Evolutionary conservation across 805 yeast species (phyloP).

Genomic region (Clavispora vitiphila): DNA sequence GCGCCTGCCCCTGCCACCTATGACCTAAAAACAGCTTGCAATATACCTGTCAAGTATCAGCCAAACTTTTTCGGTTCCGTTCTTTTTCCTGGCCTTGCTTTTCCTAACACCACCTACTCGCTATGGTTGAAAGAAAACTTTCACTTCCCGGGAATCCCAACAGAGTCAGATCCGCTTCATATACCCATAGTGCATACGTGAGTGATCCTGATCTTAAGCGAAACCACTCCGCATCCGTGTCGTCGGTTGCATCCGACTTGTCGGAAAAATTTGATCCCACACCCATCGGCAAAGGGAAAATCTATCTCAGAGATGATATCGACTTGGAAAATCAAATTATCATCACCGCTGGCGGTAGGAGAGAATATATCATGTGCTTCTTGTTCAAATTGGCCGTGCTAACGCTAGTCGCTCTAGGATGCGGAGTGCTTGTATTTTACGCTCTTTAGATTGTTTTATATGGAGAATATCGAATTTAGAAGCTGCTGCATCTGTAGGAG

Average conservation of each 20-base stretch:
- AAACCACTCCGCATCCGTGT: conserved; percentile 21
- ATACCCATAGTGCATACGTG: conserved; percentile 1
- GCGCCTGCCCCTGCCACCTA: not conserved
- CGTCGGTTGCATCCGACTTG: conserved; percentile 19
- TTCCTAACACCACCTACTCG: not conserved
- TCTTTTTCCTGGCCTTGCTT: too few species aligned
- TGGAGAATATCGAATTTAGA: not conserved
- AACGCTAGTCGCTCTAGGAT: conserved; percentile 25
- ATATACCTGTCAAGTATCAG: too few species aligned
- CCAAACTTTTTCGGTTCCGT: too few species aligned
- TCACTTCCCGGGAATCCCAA: not conserved
- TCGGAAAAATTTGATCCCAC: conserved; percentile 8
- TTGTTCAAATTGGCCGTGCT: conserved; percentile 27
- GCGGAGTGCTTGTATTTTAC: conserved; percentile 31
- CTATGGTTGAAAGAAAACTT: not conserved
- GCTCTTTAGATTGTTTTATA: conserved; percentile 17
- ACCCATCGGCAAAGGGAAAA: conserved; percentile 15
- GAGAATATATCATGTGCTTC: conserved; percentile 29
- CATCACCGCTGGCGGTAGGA: conserved; percentile 33
- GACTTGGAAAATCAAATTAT: conserved; percentile 36
- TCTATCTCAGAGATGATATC: conserved; percentile 23
- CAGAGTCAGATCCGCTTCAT: not conserved
- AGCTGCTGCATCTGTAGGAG: not conserved
- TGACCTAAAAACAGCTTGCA: not conserved
- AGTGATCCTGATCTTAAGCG: conserved; percentile 11